Evolutionary conservation across 179 eudicot genomes (phyloP).

Genomic region (Actinidia arguta): DNA sequence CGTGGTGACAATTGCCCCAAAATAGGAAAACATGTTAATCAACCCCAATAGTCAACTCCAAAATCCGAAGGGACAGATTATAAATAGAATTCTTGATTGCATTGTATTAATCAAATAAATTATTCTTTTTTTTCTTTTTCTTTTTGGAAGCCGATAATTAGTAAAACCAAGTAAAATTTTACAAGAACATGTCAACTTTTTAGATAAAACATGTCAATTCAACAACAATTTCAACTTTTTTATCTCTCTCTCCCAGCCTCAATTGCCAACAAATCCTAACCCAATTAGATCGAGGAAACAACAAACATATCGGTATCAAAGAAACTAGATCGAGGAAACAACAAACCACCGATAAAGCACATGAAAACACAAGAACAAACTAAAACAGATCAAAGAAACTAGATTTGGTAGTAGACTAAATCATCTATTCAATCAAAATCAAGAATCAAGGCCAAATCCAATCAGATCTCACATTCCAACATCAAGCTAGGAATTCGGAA

Average conservation of each 20-base stretch:
- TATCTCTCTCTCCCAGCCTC: background rate
- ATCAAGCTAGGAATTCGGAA: too few relatives aligned
- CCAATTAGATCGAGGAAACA: too few relatives aligned
- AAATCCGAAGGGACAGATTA: background rate
- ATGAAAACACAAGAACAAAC: background rate
- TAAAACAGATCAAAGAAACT: too few relatives aligned
- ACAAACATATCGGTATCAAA: too few relatives aligned
- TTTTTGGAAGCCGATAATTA: background rate
- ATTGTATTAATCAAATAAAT: too few relatives aligned
- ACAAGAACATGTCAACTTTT: background rate
- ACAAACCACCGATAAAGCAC: too few relatives aligned
- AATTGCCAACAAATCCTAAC: background rate
- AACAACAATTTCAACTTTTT: background rate
- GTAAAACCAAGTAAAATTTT: background rate
- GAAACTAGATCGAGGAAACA: too few relatives aligned
- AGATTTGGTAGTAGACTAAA: too few relatives aligned
- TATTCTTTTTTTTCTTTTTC: background rate
- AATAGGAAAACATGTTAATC: background rate
- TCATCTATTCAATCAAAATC: too few relatives aligned
- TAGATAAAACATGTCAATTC: too few relatives aligned
- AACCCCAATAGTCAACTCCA: background rate
- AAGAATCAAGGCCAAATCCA: too few relatives aligned
- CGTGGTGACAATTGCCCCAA: background rate
- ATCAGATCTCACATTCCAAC: too few relatives aligned
- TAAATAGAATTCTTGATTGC: background rate